Conservation (phyloP, 163 green algal species). For the Smithsoniella earleae region DNA sequence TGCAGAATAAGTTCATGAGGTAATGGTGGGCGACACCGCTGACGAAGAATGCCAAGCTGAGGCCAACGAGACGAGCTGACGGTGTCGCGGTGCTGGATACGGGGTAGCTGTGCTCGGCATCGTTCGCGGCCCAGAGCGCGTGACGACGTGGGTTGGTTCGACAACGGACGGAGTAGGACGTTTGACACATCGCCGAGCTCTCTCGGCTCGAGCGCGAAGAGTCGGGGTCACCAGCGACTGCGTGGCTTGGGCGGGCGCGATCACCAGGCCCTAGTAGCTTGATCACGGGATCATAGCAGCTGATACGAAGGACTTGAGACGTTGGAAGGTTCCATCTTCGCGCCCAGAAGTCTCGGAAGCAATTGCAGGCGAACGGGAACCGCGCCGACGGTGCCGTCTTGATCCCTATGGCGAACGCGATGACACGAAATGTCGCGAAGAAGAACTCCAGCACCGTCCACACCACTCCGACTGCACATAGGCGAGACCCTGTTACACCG, state of each 20-base stretch:
- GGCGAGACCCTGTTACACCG: too few species aligned
- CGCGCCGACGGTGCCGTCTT: not conserved
- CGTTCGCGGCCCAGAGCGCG: not conserved
- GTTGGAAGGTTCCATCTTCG: conserved; percentile 23
- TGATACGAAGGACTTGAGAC: not conserved
- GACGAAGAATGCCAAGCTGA: conserved; percentile 10
- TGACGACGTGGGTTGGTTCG: not conserved
- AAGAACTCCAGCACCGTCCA: not conserved
- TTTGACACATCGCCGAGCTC: too few species aligned
- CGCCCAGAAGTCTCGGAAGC: conserved; percentile 19
- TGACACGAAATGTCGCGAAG: not conserved
- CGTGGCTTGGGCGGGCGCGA: not conserved
- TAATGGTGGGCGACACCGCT: conserved; percentile 11
- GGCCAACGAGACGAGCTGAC: not conserved
- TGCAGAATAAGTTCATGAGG: not conserved
- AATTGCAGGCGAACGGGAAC: not conserved
- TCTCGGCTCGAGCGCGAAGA: too few species aligned
- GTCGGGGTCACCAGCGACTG: too few species aligned
- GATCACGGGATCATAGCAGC: conserved; percentile 1
- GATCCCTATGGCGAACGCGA: not conserved
- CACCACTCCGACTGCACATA: conserved; percentile 5
- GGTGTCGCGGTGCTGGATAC: not conserved
- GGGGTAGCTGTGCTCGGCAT: not conserved
- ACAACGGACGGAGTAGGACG: not conserved
- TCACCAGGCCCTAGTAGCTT: not conserved